Conservation (phyloP, 805 yeast species). For the Hermanozyma aechmeae region DNA sequence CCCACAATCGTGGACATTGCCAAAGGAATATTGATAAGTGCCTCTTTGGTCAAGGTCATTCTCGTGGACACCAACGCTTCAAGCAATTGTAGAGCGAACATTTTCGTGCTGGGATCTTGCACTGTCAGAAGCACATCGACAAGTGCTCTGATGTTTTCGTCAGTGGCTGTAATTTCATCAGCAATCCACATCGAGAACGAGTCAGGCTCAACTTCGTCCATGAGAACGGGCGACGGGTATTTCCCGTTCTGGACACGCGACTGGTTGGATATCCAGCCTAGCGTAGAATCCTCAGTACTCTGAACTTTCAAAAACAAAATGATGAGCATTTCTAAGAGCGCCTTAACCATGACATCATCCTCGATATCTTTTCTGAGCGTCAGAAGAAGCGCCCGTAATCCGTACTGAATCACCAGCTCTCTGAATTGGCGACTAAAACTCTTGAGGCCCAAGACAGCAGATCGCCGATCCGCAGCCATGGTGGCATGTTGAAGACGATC, state of each 20-base stretch:
- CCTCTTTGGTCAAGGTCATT: slow-evolving; percentile 62
- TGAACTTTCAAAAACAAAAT: slow-evolving; percentile 70
- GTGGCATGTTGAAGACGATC: slow-evolving; percentile 81
- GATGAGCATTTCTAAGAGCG: slow-evolving; percentile 76
- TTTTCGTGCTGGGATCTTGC: slow-evolving; percentile 63
- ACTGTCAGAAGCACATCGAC: slow-evolving; percentile 39
- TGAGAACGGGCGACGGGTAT: slow-evolving; percentile 63
- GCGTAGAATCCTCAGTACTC: slow-evolving; percentile 50
- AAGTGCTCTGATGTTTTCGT: slow-evolving; percentile 16
- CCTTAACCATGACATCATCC: slow-evolving; percentile 68
- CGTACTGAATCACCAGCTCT: slow-evolving; percentile 84
- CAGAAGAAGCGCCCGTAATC: slow-evolving; percentile 61
- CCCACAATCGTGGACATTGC: slow-evolving; percentile 70
- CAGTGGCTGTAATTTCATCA: slow-evolving; percentile 72
- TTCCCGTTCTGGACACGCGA: slow-evolving; percentile 68
- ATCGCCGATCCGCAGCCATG: slow-evolving; percentile 73
- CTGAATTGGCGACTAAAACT: slow-evolving; percentile 83
- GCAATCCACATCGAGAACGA: slow-evolving; percentile 93
- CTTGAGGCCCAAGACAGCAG: slow-evolving; percentile 84
- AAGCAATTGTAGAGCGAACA: slow-evolving; percentile 76
- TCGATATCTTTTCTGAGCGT: slow-evolving; percentile 56
- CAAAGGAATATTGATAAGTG: slow-evolving; percentile 62
- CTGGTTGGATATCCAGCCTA: slow-evolving; percentile 68
- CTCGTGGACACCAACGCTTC: slow-evolving; percentile 79
- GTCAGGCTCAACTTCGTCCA: slow-evolving; percentile 53